Percentiles rank a stretch among this genome's conserved stretches.
phyloP scores from a whole-genome alignment of 371 early-diverging fungal species.

The Saksenaea oblongispora region DNA sequence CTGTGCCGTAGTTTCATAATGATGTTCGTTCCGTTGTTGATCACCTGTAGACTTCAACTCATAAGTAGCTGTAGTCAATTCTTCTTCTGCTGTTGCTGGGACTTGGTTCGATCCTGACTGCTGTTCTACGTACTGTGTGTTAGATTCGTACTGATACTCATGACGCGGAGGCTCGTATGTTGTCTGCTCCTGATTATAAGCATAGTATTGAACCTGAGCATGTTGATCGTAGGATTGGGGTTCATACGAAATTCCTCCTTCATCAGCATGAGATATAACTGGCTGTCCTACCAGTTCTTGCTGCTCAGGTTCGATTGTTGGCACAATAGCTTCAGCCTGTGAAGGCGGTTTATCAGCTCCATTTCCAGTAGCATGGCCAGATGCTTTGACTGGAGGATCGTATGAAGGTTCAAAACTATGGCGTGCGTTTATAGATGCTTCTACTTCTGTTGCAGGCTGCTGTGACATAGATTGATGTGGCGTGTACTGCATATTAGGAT shows the following conservation, averaged over 20 bases:
- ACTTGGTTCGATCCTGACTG: neutral
- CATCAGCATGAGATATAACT: neutral
- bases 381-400: neutral
- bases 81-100: neutral
- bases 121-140: neutral
- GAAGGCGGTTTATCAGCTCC: neutral
- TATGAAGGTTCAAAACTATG: neutral
- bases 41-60: too few species aligned
- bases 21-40: too few species aligned
- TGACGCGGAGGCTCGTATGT: neutral
- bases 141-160: neutral
- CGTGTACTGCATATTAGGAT: neutral
- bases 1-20: too few species aligned
- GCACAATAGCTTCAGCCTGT: neutral
- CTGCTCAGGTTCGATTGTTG: neutral
- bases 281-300: neutral
- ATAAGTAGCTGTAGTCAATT: too few species aligned
- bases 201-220: neutral
- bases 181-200: neutral
- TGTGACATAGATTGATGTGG: neutral
- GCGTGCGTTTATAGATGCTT: neutral
- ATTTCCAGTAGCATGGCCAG: neutral
- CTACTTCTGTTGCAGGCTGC: neutral
- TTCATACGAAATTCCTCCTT: neutral
- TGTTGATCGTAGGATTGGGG: neutral